phyloP scores from a whole-genome alignment of 768 basidiomycete genomes.

The Tephrocybe rancida region DNA sequence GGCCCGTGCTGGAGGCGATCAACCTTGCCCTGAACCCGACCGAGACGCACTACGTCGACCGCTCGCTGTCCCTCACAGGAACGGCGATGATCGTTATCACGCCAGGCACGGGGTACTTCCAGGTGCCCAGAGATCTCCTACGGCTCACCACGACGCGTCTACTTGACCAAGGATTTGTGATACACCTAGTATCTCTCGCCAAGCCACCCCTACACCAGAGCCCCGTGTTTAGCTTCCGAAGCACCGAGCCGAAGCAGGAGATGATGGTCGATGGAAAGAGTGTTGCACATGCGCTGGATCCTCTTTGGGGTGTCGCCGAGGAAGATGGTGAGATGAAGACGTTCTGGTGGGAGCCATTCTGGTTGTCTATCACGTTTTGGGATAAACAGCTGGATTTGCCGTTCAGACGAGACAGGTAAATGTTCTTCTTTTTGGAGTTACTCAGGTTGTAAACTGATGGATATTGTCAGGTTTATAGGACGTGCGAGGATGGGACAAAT shows the following conservation, averaged over 20 bases:
- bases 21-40: constrained; percentile 92
- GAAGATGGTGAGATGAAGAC: constrained; percentile 47
- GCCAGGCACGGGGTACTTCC: constrained; percentile 92
- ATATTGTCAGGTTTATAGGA: constrained; percentile 72
- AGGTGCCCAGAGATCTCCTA: constrained; percentile 87
- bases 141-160: constrained; percentile 92
- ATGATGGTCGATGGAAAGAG: constrained; percentile 41
- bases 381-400: constrained; percentile 87
- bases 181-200: constrained; percentile 86
- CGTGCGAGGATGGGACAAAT: constrained; percentile 98
- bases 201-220: constrained; percentile 93
- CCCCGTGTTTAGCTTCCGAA: constrained; percentile 89
- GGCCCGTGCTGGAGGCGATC: constrained; percentile 92
- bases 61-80: constrained; percentile 90
- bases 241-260: constrained; percentile 58
- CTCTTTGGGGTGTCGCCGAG: constrained; percentile 74
- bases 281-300: constrained; percentile 57
- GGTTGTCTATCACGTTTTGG: constrained; percentile 83
- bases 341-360: constrained; percentile 93
- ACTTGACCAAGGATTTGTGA: constrained; percentile 89
- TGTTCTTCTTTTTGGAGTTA: not conserved
- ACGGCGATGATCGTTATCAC: constrained; percentile 83
- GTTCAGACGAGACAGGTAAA: constrained; percentile 74
- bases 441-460: not conserved
- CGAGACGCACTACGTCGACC: constrained; percentile 94